Conservation (phyloP, 2,329 filamentous ascomycete genomes). For the Penicillium concentricum region DNA sequence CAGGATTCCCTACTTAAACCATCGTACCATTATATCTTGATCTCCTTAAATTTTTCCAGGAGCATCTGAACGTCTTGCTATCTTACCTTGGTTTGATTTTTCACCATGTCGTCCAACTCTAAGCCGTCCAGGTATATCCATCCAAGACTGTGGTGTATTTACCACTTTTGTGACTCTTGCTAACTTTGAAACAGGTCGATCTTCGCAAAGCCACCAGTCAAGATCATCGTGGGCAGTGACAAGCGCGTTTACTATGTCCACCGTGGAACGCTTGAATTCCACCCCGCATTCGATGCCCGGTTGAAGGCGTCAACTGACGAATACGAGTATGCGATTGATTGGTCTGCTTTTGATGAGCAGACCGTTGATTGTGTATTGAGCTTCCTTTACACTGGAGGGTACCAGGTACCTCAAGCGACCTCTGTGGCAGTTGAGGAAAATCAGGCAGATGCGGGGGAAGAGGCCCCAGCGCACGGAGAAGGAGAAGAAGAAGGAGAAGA, state of each 20-base stretch:
- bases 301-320: neutral
- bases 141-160: neutral
- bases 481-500: neutral
- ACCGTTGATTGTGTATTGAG: constrained; percentile 2
- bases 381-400: neutral
- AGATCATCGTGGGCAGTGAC: neutral
- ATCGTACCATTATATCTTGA: neutral
- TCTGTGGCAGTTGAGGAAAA: neutral
- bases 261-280: neutral
- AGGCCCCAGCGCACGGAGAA: neutral
- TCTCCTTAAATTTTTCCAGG: neutral
- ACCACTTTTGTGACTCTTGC: neutral
- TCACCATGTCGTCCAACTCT: neutral
- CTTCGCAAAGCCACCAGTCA: constrained; percentile 1
- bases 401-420: neutral
- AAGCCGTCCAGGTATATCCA: neutral
- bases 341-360: constrained; percentile 1
- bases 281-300: neutral
- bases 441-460: neutral
- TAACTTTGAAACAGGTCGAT: neutral
- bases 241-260: neutral
- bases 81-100: no score
- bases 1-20: neutral
- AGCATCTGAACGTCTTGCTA: no score
- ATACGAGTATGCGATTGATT: neutral